A percentile compares a stretch with the other conserved stretches of the same genome.
phyloP scores from a whole-genome alignment of 2,329 filamentous ascomycete species.

The Sphaerulina populicola region DNA sequence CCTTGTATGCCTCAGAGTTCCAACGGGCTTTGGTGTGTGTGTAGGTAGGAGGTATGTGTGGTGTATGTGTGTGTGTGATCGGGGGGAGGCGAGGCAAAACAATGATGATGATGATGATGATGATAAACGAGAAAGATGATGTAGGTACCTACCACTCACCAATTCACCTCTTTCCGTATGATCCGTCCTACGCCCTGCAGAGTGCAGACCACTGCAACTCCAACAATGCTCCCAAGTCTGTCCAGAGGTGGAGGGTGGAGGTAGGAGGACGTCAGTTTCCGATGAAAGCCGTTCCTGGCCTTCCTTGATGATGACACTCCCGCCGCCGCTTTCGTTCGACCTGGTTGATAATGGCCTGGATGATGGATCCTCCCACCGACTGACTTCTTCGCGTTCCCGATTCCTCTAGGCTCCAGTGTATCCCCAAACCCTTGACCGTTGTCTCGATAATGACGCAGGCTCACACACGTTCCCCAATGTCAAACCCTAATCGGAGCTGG shows the following conservation, averaged over 20 bases:
- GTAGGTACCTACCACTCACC: neutral
- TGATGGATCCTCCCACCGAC: no score
- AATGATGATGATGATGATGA: neutral
- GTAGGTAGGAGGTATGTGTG: no score
- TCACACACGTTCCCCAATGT: conserved; percentile 1
- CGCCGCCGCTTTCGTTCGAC: neutral
- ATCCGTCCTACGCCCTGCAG: neutral
- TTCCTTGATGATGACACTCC: neutral
- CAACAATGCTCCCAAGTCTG: no score
- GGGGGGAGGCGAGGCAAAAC: no score
- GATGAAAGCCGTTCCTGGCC: neutral
- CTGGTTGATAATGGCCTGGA: no score
- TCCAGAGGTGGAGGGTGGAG: no score
- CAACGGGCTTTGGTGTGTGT: no score
- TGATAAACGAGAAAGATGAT: neutral
- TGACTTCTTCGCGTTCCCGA: no score
- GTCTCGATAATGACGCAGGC: conserved; percentile 1
- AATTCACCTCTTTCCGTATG: neutral
- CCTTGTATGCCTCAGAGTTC: no score
- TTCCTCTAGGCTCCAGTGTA: no score
- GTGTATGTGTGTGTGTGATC: no score
- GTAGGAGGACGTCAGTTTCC: neutral
- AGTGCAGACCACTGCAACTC: no score
- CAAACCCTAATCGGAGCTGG: neutral
- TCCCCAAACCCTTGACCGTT: neutral